Base-by-base conservation (phyloP, 805 yeast genomes). In the Myxozyma neglecta region DNA sequence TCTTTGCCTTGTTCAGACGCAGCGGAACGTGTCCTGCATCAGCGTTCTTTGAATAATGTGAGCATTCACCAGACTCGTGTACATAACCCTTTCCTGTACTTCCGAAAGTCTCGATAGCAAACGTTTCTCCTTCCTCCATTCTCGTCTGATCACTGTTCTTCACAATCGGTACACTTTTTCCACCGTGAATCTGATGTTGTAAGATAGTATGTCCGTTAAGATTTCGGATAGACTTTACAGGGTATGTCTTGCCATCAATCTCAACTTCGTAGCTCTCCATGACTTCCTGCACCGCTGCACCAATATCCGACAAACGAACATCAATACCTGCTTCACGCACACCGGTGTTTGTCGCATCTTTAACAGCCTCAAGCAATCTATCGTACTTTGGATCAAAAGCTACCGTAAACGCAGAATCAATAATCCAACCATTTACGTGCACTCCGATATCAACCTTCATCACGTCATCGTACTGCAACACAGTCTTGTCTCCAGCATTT, bases 51-150 rank as follows among this genome's bases (percentile, higher is more conserved):
- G 96, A 91, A 72, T 94, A 94, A 77, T 94, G 99, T 13, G 97
- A 91, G 70, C 93, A 88, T 76, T 94, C 99, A 50, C 99, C 99
- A 63, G 85, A 87, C 7, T 85, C 78, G 52, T 86, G 78, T 40
- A 94, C 98, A 69, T 86, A 87, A 42, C 98, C 99, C 61, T 88
- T 83, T 64, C 99, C 99, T 1, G 99, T 94, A 48, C 97, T 84
- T 11, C 99, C 99, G 72, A 94, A 94, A 2, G 99, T 94, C 77
- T 94, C 99, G 72, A 94, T 93, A 63, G 99, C 99, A 80, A 90
- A 93, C 1, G 90, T 87, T 75, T 94, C 99, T 66, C 97, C 97
- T 79, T 94, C 99, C 75, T 94, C 99, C 97, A 94, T 93, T 81
- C 93, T 93, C 10, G 98, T 94, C 75, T 83, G 83, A 74, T 94